These are phyloP conservation scores for Sarocladiaceae sp. DNA, from an alignment of 2,329 filamentous ascomycete genomes.

Conservation along the genomic window DNA sequence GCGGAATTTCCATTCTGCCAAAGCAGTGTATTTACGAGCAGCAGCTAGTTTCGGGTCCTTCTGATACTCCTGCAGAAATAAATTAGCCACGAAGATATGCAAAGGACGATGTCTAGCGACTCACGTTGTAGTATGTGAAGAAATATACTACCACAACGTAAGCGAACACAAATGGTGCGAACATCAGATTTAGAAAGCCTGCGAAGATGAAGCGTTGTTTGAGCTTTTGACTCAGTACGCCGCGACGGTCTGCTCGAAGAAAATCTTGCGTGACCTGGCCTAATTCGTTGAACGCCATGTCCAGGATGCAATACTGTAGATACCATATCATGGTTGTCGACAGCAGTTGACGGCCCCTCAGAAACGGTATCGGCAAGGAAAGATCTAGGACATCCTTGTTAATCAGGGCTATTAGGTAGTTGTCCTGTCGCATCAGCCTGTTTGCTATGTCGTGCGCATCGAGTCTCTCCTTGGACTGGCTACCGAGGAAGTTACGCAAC, in stretches of 20 bases:
- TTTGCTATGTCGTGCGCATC: conserved; percentile 98
- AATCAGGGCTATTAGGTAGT: conserved; percentile 93
- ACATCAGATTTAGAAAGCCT: conserved; percentile 79
- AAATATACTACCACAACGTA: conserved; percentile 88
- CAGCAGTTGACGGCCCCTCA: conserved; percentile 75
- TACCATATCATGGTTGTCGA: conserved; percentile 92
- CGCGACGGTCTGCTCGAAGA: conserved; percentile 76
- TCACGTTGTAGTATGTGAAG: conserved; percentile 87
- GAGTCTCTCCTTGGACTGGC: conserved; percentile 87
- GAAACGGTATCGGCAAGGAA: conserved; percentile 78
- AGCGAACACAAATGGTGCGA: conserved; percentile 81
- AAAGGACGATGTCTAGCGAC: conserved; percentile 21
- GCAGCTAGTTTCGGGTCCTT: conserved; percentile 88
- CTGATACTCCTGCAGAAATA: conserved; percentile 70
- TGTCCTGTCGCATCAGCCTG: conserved; percentile 91
- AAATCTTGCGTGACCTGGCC: conserved; percentile 86
- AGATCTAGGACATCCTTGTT: conserved; percentile 95
- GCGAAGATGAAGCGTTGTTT: conserved; percentile 75
- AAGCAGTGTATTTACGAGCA: conserved; percentile 77
- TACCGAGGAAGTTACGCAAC: conserved; percentile 61
- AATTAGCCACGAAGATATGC: background rate
- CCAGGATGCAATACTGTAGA: conserved; percentile 81
- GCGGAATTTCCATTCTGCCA: conserved; percentile 96
- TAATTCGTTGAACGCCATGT: conserved; percentile 87
- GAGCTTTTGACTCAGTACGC: conserved; percentile 72